phyloP scores from a whole-genome alignment of 768 basidiomycete species.

The Amylocystis lapponica region DNA sequence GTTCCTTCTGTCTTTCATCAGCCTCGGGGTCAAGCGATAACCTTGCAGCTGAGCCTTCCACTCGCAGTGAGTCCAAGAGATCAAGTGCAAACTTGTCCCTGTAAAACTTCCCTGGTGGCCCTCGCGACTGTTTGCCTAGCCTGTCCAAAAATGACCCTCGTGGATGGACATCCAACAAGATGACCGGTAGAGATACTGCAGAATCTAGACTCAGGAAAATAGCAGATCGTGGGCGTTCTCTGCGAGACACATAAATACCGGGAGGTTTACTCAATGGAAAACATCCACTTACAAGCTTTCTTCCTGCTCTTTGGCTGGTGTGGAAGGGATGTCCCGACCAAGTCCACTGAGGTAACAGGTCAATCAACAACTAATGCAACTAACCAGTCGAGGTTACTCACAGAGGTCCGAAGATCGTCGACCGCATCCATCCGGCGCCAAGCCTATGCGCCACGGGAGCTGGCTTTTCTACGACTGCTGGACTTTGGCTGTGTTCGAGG shows the following conservation, averaged over 20 bases:
- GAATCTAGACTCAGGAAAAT: conserved; percentile 48
- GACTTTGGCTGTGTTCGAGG: not conserved
- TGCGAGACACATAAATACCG: conserved; percentile 6
- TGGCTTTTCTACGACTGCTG: not conserved
- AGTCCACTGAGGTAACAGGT: conserved; percentile 27
- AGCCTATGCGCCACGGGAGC: not conserved
- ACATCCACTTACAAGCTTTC: not conserved
- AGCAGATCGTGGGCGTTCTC: conserved; percentile 17
- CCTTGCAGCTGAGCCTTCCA: conserved; percentile 44
- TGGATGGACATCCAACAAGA: conserved; percentile 36
- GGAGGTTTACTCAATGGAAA: not conserved
- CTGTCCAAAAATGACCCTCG: conserved; percentile 31
- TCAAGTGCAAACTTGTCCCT: conserved; percentile 36
- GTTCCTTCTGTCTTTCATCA: conserved; percentile 35
- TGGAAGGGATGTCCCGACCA: conserved; percentile 24
- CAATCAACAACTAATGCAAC: conserved; percentile 6
- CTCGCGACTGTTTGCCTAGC: conserved; percentile 27
- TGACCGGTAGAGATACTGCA: conserved; percentile 44
- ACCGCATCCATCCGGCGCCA: conserved; percentile 34
- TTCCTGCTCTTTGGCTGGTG: not conserved
- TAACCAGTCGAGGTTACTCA: conserved; percentile 27
- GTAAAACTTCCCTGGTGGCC: conserved; percentile 61
- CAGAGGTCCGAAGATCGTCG: conserved; percentile 69
- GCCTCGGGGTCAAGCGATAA: conserved; percentile 36
- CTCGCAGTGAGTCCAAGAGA: conserved; percentile 49